These are phyloP conservation scores for Gracilaria domingensis DNA, from an alignment of 23 red algal genomes.

Conservation along the genomic window DNA sequence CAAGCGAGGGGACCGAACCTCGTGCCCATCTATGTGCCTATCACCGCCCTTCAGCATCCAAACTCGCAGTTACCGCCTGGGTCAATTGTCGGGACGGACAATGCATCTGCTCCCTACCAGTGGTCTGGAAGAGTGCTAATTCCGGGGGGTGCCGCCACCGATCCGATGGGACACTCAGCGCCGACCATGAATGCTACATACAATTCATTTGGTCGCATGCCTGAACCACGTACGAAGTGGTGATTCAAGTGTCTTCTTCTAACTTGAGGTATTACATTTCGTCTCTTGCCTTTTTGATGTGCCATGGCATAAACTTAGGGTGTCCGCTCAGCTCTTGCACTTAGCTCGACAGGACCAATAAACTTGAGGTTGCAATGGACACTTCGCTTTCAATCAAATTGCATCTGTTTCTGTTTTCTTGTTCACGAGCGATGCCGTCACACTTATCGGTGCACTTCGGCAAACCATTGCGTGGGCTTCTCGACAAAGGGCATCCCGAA, in stretches of 20 bases:
- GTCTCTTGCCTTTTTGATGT: background rate
- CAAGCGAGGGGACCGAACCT: conserved; percentile 39
- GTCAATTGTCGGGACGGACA: background rate
- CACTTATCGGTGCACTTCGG: too few relatives aligned
- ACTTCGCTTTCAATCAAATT: background rate
- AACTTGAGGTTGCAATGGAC: background rate
- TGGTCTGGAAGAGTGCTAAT: conserved; percentile 20
- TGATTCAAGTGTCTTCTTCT: background rate
- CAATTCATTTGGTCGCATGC: conserved; percentile 28
- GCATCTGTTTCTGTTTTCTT: background rate
- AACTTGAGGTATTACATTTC: too few relatives aligned
- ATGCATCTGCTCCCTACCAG: background rate
- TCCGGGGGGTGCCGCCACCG: background rate
- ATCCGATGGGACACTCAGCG: background rate
- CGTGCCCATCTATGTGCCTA: conserved; percentile 67
- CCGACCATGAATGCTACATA: background rate
- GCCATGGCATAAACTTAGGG: background rate
- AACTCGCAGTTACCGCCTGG: conserved; percentile 20
- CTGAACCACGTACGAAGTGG: conserved; percentile 17
- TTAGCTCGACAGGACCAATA: background rate
- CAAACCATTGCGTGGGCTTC: too few relatives aligned
- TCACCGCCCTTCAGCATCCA: conserved; percentile 63
- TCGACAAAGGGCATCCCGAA: too few relatives aligned
- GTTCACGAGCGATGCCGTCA: background rate
- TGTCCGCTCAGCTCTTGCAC: background rate